These are phyloP conservation scores for Circinella minor DNA, from an alignment of 371 early-diverging fungal species.

Conservation along the genomic window DNA sequence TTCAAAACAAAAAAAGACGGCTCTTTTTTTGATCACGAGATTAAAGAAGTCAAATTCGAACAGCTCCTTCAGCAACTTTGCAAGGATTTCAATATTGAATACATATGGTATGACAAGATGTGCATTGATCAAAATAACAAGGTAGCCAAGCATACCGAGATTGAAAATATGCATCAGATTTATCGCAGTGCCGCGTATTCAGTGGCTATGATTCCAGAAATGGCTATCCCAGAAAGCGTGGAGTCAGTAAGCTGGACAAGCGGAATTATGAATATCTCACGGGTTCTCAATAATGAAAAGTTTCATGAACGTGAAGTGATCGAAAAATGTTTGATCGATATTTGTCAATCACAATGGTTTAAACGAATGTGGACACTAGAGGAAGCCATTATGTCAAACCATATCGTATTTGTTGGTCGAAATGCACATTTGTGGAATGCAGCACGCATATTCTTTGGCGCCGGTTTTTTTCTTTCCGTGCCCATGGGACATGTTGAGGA, in stretches of 20 bases:
- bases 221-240: background rate
- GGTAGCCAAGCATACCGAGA: background rate
- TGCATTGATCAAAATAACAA: constrained; percentile 7
- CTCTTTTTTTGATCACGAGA: background rate
- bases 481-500: no score
- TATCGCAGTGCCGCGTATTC: background rate
- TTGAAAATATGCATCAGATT: constrained; percentile 2
- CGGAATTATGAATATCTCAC: background rate
- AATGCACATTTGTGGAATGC: background rate
- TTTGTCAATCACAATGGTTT: background rate
- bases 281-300: background rate
- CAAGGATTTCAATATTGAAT: constrained; percentile 2
- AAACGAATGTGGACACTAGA: constrained; percentile 4
- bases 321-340: background rate
- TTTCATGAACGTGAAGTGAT: background rate
- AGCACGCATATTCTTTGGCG: background rate
- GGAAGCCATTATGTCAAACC: constrained; percentile 1
- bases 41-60: constrained; percentile 1
- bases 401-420: constrained; percentile 5
- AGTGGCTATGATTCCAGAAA: constrained; percentile 5
- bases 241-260: constrained; percentile 1
- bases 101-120: constrained; percentile 9
- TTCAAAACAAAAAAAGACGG: background rate
- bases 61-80: background rate
- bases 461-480: no score